phyloP scores from a whole-genome alignment of 2,329 filamentous ascomycete genomes.

The Fusarium foetens region DNA sequence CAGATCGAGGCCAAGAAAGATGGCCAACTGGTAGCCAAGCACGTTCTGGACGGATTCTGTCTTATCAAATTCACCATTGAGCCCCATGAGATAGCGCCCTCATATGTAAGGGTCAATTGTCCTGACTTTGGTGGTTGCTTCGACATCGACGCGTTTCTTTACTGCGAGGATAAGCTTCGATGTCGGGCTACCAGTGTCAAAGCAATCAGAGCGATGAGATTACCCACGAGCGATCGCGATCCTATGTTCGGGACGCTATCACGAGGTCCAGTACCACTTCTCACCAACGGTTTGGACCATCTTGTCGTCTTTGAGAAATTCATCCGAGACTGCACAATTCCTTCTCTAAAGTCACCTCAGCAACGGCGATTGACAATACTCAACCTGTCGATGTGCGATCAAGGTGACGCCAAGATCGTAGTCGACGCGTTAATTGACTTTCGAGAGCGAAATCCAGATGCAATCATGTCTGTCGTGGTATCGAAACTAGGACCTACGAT shows the following conservation, averaged over 20 bases:
- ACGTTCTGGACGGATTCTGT: background rate
- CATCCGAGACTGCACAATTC: background rate
- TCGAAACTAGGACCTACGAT: background rate
- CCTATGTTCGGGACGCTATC: background rate
- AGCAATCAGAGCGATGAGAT: background rate
- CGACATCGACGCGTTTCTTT: conserved; percentile 4
- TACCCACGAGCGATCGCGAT: background rate
- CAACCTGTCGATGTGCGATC: conserved; percentile 5
- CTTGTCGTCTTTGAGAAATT: background rate
- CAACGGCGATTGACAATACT: background rate
- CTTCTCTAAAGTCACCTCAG: fast-evolving
- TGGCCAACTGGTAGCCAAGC: background rate
- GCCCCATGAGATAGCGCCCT: background rate
- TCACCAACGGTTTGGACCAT: background rate
- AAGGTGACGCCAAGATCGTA: conserved; percentile 5
- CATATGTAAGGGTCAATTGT: conserved; percentile 1
- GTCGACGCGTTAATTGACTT: background rate
- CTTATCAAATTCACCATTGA: background rate
- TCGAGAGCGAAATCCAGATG: background rate
- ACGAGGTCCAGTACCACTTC: background rate
- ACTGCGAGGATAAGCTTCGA: conserved; percentile 2
- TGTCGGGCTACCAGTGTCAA: conserved; percentile 10
- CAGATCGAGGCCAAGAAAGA: background rate
- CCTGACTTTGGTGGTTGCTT: background rate
- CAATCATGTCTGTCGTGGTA: background rate